phyloP scores from a whole-genome alignment of 169 alveolate species.

The Cardiosporidium cionae region DNA sequence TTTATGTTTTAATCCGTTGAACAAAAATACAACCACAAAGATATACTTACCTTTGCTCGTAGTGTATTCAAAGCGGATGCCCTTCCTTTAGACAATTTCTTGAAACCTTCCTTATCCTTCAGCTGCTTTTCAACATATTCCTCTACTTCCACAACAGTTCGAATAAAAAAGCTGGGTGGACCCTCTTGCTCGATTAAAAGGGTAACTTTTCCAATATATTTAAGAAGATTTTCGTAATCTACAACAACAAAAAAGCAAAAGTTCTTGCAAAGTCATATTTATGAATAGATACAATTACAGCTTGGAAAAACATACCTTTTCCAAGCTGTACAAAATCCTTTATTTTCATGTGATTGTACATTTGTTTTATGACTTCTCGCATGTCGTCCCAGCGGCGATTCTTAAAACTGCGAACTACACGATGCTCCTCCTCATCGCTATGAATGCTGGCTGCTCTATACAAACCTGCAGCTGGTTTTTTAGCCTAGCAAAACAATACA shows the following conservation, averaged over 20 bases:
- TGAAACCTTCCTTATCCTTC: conserved; percentile 28
- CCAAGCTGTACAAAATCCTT: conserved; percentile 26
- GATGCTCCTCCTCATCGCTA: conserved; percentile 31
- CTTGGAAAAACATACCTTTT: conserved; percentile 11
- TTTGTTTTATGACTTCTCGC: conserved; percentile 30
- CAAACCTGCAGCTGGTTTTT: conserved; percentile 17
- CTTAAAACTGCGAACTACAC: conserved; percentile 25
- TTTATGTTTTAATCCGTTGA: no score
- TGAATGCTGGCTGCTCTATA: conserved; percentile 24
- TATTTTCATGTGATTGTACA: conserved; percentile 37
- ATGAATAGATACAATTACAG: background rate
- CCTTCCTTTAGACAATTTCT: conserved; percentile 31
- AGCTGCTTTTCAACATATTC: conserved; percentile 7
- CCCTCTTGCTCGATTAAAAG: conserved; percentile 28
- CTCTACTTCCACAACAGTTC: conserved; percentile 27
- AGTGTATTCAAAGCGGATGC: conserved; percentile 40
- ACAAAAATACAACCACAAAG: background rate
- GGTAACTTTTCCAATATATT: conserved; percentile 19
- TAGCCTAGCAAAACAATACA: background rate
- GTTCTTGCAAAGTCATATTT: background rate
- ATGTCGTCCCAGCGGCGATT: conserved; percentile 29
- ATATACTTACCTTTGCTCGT: conserved; percentile 26
- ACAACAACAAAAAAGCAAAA: background rate
- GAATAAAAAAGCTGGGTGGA: conserved; percentile 31
- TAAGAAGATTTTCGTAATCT: conserved; percentile 33